A percentile compares a stretch with the other conserved stretches of the same genome.
Conservation (phyloP, 768 basidiomycete species). For the Leccinum uliginosum region DNA sequence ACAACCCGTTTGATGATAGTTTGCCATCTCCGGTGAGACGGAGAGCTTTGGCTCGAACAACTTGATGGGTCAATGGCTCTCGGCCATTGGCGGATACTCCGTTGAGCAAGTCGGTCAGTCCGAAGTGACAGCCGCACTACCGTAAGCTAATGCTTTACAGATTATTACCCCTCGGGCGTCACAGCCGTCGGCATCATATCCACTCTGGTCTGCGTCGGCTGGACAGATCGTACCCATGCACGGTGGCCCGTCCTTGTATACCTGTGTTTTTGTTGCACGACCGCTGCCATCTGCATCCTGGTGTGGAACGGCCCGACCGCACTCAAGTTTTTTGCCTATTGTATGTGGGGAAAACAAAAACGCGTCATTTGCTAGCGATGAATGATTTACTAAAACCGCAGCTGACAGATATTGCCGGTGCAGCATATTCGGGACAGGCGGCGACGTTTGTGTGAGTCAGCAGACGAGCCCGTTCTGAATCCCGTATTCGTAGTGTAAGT, state of each 20-base stretch:
- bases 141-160: slow-evolving; percentile 22
- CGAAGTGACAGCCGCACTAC: not conserved
- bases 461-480: not conserved
- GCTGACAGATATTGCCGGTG: slow-evolving; percentile 49
- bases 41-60: slow-evolving; percentile 69
- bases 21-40: slow-evolving; percentile 61
- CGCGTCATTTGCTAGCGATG: not conserved
- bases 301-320: slow-evolving; percentile 56
- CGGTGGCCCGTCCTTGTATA: slow-evolving; percentile 66
- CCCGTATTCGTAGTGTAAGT: not conserved
- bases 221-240: slow-evolving; percentile 55
- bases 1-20: slow-evolving; percentile 33
- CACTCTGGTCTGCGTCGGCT: slow-evolving; percentile 56
- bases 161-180: slow-evolving; percentile 59
- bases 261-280: slow-evolving; percentile 53
- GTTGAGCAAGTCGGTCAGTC: slow-evolving; percentile 55
- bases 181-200: slow-evolving; percentile 64
- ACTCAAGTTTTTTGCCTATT: slow-evolving; percentile 76
- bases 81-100: slow-evolving; percentile 55
- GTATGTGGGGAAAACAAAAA: slow-evolving; percentile 31
- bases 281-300: slow-evolving; percentile 54
- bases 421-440: slow-evolving; percentile 72
- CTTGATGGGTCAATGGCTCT: slow-evolving; percentile 70
- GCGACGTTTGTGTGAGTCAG: slow-evolving; percentile 62
- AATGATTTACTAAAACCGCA: not conserved